Evolutionary conservation across 805 yeast genomes (phyloP), one percentile per base, ranked within the genome.

Genomic region (Myxozyma udenii): DNA sequence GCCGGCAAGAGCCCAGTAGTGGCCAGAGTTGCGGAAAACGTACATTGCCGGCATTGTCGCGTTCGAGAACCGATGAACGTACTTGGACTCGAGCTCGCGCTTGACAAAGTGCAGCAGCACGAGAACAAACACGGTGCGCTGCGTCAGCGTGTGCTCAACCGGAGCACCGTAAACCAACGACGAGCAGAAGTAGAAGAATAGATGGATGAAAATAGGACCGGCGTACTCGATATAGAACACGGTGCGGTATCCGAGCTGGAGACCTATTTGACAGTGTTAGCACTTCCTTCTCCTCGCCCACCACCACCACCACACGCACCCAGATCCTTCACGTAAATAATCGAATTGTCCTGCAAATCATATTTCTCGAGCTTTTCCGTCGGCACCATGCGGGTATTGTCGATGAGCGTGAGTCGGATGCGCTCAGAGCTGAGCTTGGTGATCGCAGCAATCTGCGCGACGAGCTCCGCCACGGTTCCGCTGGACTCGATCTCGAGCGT

Each of bases 1-100:
- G 9, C 98, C 97, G 46, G 89, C 84, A n/a, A 91, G 73, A n/a
- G 87, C 68, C 97, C 97, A 91, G 71, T 93, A 93, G 68, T 93
- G 97, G 60, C 78, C 74, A 36, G 89, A 83, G 73, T 93, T 93
- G 71, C 90, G 88, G 77, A 91, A 86, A 53, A 93, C 71, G 69
- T 88, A 86, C 67, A 80, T 78, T 39, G 85, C 63, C 3, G 98
- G 98, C 98, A 93, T 93, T 12, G 98, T 93, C 23, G 87, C 82
- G 52, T 81, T 74, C 21, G 96, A 86, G 66, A 93, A 93, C 55
- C 78, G 76, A 71, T 93, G 98, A 46, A 93, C 83, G 64, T 80
- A 83, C 22, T 85, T 59, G 6, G 96, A 88, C 71, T 93, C 98
- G 58, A 78, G 77, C 68, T 89, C 97, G 67, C 98, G 81, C 72